Evolutionary conservation across 768 basidiomycete genomes (phyloP).

Genomic region (Pleurotus pulmonarius): DNA sequence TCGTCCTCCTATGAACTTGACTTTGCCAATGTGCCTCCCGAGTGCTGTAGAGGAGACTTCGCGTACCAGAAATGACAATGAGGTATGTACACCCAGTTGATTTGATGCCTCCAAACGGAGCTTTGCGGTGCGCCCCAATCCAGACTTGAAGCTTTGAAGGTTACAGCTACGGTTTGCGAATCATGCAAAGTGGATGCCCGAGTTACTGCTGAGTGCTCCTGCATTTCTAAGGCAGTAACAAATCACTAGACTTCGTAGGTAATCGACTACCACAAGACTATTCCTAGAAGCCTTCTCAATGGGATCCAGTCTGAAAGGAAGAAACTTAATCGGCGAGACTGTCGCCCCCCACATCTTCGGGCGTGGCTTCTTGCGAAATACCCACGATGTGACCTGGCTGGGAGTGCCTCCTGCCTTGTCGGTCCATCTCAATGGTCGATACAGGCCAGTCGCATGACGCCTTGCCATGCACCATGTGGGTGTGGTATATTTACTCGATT

Average conservation of each 20-base stretch:
- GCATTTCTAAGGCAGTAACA: too few species aligned
- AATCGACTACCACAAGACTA: not conserved
- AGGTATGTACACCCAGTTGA: too few species aligned
- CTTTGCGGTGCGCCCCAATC: too few species aligned
- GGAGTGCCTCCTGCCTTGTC: not conserved
- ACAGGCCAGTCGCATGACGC: not conserved
- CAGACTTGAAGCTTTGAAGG: too few species aligned
- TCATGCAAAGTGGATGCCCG: too few species aligned
- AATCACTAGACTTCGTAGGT: not conserved
- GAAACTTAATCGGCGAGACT: not conserved
- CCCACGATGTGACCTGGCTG: constrained; percentile 6
- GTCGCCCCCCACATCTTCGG: not conserved
- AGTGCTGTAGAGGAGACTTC: not conserved
- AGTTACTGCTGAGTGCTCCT: too few species aligned
- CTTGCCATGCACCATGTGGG: constrained; percentile 2
- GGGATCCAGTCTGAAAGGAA: not conserved
- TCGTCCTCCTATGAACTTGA: not conserved
- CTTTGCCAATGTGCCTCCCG: too few species aligned
- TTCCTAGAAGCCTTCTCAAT: not conserved
- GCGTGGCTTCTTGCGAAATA: not conserved
- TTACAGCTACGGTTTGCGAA: too few species aligned
- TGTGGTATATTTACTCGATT: not conserved
- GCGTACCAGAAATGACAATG: too few species aligned
- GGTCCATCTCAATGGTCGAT: not conserved
- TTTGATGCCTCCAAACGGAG: too few species aligned